phyloP scores from a whole-genome alignment of 768 basidiomycete genomes.

The Termitomyces sp. region DNA sequence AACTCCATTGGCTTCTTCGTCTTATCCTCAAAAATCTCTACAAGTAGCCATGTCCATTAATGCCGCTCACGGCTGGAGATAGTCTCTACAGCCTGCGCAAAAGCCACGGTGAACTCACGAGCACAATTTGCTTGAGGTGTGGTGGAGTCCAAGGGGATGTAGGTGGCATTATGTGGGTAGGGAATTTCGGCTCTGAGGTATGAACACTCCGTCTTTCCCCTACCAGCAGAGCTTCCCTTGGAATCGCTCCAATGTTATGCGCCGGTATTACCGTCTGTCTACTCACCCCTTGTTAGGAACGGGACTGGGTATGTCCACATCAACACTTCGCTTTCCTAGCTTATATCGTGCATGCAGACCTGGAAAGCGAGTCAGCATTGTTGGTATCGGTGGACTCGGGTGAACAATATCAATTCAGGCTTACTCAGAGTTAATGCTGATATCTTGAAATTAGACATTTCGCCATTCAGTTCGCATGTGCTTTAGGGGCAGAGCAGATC shows the following conservation, averaged over 20 bases:
- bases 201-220: slow-evolving; percentile 52
- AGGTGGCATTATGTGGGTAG: slow-evolving; percentile 39
- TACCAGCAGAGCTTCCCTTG: slow-evolving; percentile 47
- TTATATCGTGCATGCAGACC: slow-evolving; percentile 28
- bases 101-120: slow-evolving; percentile 42
- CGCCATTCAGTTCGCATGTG: slow-evolving; percentile 30
- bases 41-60: slow-evolving; percentile 49
- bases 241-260: slow-evolving; percentile 62
- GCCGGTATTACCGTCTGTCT: slow-evolving; percentile 59
- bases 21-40: slow-evolving; percentile 42
- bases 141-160: slow-evolving; percentile 16
- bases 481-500: slow-evolving; percentile 49
- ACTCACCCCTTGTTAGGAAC: slow-evolving; percentile 51
- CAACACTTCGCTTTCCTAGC: neutral
- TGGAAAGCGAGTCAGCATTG: slow-evolving; percentile 58
- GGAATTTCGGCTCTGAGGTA: slow-evolving; percentile 45
- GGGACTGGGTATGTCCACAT: slow-evolving; percentile 26
- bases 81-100: slow-evolving; percentile 39
- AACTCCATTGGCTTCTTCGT: slow-evolving; percentile 44
- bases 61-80: slow-evolving; percentile 36
- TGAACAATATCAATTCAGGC: slow-evolving; percentile 19
- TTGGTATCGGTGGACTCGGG: slow-evolving; percentile 64
- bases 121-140: slow-evolving; percentile 24
- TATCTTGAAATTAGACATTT: slow-evolving; percentile 27
- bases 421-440: slow-evolving; percentile 27